A percentile compares a stretch with the other conserved stretches of the same genome.
Conservation (phyloP, 75 land plant genomes). For the Cupressus sempervirens region DNA sequence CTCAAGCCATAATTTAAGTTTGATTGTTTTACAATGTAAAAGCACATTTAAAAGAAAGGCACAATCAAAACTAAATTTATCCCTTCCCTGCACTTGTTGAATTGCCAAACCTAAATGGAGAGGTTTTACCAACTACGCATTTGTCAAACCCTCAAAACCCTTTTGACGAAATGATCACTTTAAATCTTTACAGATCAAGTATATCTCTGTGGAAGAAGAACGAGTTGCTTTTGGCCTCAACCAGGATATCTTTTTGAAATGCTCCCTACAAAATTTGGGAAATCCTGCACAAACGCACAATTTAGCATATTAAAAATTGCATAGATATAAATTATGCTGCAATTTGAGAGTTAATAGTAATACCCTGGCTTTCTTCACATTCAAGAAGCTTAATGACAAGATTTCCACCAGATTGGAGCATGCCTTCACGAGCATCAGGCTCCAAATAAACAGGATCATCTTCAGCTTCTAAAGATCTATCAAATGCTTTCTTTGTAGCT, state of each 20-base stretch:
- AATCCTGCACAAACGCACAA: constrained; percentile 40
- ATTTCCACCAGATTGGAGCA: constrained; percentile 62
- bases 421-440: constrained; percentile 29
- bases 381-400: constrained; percentile 87
- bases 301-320: constrained; percentile 6
- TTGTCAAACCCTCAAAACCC: background rate
- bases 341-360: background rate
- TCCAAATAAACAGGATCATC: constrained; percentile 1
- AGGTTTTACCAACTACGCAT: background rate
- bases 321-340: background rate
- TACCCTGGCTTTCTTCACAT: constrained; percentile 85
- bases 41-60: background rate
- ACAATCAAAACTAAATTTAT: background rate
- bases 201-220: constrained; percentile 83
- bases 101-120: background rate
- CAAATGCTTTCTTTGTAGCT: constrained; percentile 11
- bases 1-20: background rate
- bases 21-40: background rate
- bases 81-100: background rate
- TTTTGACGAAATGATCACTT: background rate
- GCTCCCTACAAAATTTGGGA: constrained; percentile 56
- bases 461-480: background rate
- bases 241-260: constrained; percentile 70
- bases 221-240: constrained; percentile 91
- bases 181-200: constrained; percentile 72